Percentiles rank a stretch among this genome's conserved stretches.
Evolutionary conservation across 225 moss, liverwort and hornwort genomes (phyloP).

Genomic region (Physcomitrellopsis africana): DNA sequence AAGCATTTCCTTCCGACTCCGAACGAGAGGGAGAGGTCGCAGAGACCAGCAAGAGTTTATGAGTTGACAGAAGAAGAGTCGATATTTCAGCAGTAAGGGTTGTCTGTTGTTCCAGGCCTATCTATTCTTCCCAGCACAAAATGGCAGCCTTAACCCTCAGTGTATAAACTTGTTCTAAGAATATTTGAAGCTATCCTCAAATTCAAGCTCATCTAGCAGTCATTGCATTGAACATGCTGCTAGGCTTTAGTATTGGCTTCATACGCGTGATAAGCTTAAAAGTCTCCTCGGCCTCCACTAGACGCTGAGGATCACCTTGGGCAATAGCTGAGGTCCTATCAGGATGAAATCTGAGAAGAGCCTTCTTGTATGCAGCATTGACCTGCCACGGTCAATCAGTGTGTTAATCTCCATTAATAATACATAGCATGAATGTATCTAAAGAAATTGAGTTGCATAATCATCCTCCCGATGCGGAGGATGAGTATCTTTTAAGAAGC

Average conservation of each 20-base stretch:
- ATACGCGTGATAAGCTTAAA: conserved; percentile 86
- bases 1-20: conserved; percentile 58
- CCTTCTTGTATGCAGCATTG: conserved; percentile 88
- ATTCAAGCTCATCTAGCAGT: conserved; percentile 40
- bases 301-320: conserved; percentile 76
- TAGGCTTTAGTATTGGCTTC: conserved; percentile 58
- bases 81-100: conserved; percentile 9
- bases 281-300: conserved; percentile 97
- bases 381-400: conserved; percentile 54
- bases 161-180: conserved; percentile 23
- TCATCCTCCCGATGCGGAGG: background rate
- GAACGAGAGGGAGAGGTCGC: conserved; percentile 70
- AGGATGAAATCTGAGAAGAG: conserved; percentile 88
- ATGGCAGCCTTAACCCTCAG: conserved; percentile 27
- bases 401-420: too few species aligned
- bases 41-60: conserved; percentile 40
- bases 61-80: conserved; percentile 24
- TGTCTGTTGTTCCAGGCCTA: conserved; percentile 27
- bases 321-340: conserved; percentile 76
- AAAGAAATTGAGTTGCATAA: too few species aligned
- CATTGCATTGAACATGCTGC: conserved; percentile 50
- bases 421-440: too few species aligned
- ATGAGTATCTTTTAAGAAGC: conserved; percentile 24
- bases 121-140: conserved; percentile 23
- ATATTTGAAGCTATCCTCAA: conserved; percentile 17